Conservation (phyloP, 2,329 filamentous ascomycete species). For the Macrophomina pseudophaseolina region DNA sequence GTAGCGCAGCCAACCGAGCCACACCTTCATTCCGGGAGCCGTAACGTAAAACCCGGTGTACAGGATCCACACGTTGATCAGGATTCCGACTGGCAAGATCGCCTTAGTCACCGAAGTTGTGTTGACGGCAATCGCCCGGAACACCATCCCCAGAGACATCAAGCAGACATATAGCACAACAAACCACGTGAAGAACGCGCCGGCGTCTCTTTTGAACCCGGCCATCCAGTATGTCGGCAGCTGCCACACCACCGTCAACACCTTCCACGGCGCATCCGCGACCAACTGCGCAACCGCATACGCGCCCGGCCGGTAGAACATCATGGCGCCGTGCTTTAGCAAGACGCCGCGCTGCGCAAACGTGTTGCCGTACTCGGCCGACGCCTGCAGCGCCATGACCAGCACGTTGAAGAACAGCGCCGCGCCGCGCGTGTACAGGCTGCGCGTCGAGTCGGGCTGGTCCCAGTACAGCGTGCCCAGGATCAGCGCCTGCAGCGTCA, state of each 20-base stretch:
- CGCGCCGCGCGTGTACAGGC: neutral
- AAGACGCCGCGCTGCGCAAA: neutral
- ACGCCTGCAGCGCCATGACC: slow-evolving; percentile 2
- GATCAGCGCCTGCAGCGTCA: neutral
- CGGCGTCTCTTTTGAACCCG: neutral
- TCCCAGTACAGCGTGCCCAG: slow-evolving; percentile 6
- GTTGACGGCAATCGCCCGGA: neutral
- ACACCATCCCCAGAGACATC: neutral
- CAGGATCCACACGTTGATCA: neutral
- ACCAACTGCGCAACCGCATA: neutral
- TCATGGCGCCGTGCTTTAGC: neutral
- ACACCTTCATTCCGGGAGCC: neutral
- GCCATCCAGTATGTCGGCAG: neutral
- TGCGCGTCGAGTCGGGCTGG: neutral
- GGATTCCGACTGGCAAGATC: neutral
- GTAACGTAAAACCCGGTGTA: neutral
- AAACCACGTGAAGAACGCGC: neutral
- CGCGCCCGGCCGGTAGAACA: neutral
- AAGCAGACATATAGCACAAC: neutral
- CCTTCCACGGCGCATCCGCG: neutral
- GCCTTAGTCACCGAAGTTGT: neutral
- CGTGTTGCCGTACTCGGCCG: neutral
- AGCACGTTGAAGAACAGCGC: slow-evolving; percentile 6
- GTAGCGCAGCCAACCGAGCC: neutral
- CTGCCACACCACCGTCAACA: neutral